Evolutionary conservation across 2,329 filamentous ascomycete species (phyloP), one percentile per base, ranked within the genome.

Genomic region (Penicillium concentricum): DNA sequence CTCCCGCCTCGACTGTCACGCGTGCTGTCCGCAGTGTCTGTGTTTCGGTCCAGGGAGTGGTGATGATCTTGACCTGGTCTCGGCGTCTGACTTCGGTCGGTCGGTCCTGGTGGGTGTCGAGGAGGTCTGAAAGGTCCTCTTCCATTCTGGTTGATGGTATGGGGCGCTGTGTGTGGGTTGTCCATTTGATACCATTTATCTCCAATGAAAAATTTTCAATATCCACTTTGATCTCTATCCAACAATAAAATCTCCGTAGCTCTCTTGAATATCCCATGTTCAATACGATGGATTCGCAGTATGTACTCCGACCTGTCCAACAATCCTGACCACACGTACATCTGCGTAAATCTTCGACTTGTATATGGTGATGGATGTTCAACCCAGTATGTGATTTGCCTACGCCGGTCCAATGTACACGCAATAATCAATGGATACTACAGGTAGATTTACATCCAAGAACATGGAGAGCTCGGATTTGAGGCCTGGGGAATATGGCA

Each of bases 31-130:
- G 56, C 54, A 61, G 60, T 59, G 60, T 63, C 64, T 65, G 61
- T 54, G 62, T 62, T 48, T 87, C 87, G 60, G 70, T 90, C 89
- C 86, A 92, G 88, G 88, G 85, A 87, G 88, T 87, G 88, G 87
- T 91, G 89, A 94, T 94, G 91, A 95, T 94, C 90, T 94, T 89
- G 82, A 87, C 89, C 89, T 88, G 79, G 82, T 81, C 74, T 70
- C 72, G 79, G 76, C 79, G 82, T 87, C 83, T 84, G 87, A 85
- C 86, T 87, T 92, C 80, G 89, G 89, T 87, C 88, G 84, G 84
- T 80, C 78, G 81, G 79, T 78, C 81, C 80, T 88, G 89, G 89
- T 89, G 90, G 89, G 89, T 85, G 83, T 84, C 81, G 89, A 89
- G 88, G 88, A 90, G 84, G 89, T 92, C 90, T 94, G 90, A 93